Percentiles rank a stretch among this genome's conserved stretches.
Evolutionary conservation across 1,284 basidiomycete species (phyloP).

Genomic region (Rhodofomes roseus): DNA sequence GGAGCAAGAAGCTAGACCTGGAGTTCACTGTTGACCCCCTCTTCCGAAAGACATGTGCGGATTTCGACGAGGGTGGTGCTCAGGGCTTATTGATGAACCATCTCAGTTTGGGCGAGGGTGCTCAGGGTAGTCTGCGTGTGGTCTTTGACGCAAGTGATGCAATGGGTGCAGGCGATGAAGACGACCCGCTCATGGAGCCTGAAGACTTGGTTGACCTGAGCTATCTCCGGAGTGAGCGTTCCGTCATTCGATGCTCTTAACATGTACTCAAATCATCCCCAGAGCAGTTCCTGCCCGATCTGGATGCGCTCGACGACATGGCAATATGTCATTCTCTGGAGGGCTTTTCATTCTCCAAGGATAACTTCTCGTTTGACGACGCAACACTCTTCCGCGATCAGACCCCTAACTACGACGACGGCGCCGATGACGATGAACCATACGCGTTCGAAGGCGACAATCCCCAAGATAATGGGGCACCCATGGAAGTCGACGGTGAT

Average conservation of each 20-base stretch:
- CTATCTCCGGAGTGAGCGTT: constrained; percentile 64
- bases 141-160: constrained; percentile 97
- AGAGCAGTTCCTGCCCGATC: constrained; percentile 68
- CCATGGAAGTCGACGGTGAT: constrained; percentile 43
- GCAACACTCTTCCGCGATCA: constrained; percentile 52
- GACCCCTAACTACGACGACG: constrained; percentile 36
- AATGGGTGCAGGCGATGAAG: constrained; percentile 74
- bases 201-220: constrained; percentile 68
- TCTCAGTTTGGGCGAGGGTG: constrained; percentile 69
- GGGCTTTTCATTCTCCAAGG: constrained; percentile 75
- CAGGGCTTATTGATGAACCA: constrained; percentile 95
- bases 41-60: constrained; percentile 97
- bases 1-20: constrained; percentile 90
- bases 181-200: constrained; percentile 55
- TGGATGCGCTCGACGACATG: constrained; percentile 59
- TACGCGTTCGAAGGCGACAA: constrained; percentile 29
- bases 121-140: constrained; percentile 82
- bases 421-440: constrained; percentile 45
- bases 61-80: constrained; percentile 98
- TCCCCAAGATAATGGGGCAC: constrained; percentile 24
- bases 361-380: constrained; percentile 60
- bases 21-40: constrained; percentile 97
- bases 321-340: constrained; percentile 79
- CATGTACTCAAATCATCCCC: constrained; percentile 16
- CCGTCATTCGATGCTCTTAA: constrained; percentile 10